These are phyloP conservation scores for Tolypocladium ovalisporum DNA, from an alignment of 2,329 filamentous ascomycete genomes.

Conservation along the genomic window DNA sequence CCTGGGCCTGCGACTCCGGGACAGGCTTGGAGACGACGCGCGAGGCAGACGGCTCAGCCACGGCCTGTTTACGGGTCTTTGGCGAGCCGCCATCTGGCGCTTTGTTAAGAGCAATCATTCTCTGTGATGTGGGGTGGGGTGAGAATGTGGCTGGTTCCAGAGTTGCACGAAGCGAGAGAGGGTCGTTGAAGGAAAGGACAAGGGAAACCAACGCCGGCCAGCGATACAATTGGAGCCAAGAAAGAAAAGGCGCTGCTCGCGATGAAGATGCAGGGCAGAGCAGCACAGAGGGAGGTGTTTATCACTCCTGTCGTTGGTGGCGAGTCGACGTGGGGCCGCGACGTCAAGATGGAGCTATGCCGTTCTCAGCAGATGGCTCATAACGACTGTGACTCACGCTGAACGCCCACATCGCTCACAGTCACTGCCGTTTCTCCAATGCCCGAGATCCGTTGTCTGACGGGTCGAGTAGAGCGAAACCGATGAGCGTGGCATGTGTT, in stretches of 20 bases:
- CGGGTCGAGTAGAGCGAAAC: neutral
- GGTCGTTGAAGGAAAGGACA: neutral
- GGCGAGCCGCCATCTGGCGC: constrained; percentile 16
- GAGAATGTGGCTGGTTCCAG: neutral
- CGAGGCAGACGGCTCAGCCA: constrained; percentile 29
- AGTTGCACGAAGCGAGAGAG: neutral
- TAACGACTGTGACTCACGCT: neutral
- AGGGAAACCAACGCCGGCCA: neutral
- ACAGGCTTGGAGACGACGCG: constrained; percentile 54
- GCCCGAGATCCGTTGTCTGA: neutral
- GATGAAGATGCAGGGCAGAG: neutral
- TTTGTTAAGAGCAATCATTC: constrained; percentile 27
- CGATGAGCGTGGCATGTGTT: neutral
- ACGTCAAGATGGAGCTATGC: neutral
- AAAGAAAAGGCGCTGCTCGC: neutral
- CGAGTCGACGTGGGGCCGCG: neutral
- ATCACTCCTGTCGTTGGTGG: neutral
- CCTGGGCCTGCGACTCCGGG: constrained; percentile 49
- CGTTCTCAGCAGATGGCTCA: neutral
- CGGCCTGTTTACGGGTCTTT: constrained; percentile 31
- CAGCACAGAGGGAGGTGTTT: neutral
- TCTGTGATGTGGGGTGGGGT: neutral
- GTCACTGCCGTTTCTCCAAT: neutral
- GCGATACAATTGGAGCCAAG: neutral
- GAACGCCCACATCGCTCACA: neutral